Conservation (phyloP, 257 asterid genomes). For the Haberlea rhodopensis region DNA sequence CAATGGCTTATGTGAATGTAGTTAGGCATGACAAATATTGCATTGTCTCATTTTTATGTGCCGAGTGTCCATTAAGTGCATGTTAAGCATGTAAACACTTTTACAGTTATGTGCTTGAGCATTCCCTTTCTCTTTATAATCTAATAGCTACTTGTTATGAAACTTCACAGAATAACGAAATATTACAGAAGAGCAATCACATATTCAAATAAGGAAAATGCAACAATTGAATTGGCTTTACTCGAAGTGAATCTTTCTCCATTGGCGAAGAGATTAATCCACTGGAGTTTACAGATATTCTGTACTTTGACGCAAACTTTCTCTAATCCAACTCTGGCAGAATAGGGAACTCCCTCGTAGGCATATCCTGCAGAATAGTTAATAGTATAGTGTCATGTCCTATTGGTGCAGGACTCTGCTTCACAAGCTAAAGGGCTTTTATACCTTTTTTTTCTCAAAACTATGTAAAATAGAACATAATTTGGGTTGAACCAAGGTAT, state of each 20-base stretch:
- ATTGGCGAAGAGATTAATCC: not conserved
- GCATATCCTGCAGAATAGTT: not conserved
- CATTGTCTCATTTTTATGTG: not conserved
- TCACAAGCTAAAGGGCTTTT: not conserved
- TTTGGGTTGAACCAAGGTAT: not conserved
- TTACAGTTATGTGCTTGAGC: not conserved
- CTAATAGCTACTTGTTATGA: not conserved
- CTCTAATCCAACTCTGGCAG: no score
- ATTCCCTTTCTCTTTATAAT: not conserved
- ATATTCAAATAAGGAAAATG: not conserved
- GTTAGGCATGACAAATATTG: not conserved
- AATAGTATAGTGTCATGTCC: no score
- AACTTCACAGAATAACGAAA: not conserved
- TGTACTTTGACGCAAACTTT: no score
- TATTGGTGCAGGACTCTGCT: not conserved
- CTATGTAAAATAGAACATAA: not conserved
- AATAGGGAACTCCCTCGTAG: no score
- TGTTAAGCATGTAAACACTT: not conserved
- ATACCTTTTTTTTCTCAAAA: not conserved
- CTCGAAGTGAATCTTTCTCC: not conserved
- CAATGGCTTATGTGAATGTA: not conserved
- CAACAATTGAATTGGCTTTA: not conserved
- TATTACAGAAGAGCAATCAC: not conserved
- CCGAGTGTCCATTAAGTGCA: not conserved
- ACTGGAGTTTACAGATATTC: not conserved